Evolutionary conservation across 768 basidiomycete species (phyloP), one percentile per base, ranked within the genome.

Genomic region (Leccinum uliginosum): DNA sequence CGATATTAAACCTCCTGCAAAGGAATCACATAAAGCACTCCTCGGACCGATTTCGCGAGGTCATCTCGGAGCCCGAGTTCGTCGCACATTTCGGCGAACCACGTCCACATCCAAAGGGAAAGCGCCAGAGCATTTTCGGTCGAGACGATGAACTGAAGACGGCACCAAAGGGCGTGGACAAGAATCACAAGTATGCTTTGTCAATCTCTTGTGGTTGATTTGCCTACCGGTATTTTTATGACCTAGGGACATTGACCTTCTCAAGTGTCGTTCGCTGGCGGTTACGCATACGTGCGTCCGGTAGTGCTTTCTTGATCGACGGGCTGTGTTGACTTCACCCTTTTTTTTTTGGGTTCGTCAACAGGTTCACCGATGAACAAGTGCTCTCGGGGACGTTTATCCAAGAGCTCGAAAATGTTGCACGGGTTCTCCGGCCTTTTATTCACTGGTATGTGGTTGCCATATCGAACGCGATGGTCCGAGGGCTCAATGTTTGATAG

Each of bases 161-260:
- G 0, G 91, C 93, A 6, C 95, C 95, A 1, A 98, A 97, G 66
- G 95, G 93, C 0, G 74, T 96, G 9, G 82, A 83, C 51, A 98
- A 93, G 72, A 80, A 79, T 29, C 93, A 98, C 68, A 77, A 78
- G 89, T 91, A 54, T 17, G 79, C 64, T 10, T 46, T 14, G 4
- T 38, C n/a, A 4, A 27, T 48, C 15, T 50, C 45, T 14, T 27
- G 19, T 19, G 14, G 32, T 26, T 49, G 35, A 35, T 53, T 0
- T 21, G 38, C 50, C 26, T 38, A 48, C 57, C 9, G 26, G 27
- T 21, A 54, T 32, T 27, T 49, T 58, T 19, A 2, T 40, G 40
- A 40, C 0, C 2, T 35, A 90, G 87, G 70, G 93, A 98, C 67
- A 98, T 99, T 61, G 95, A 96, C 69, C 73, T 98, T 50, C 74